These are phyloP conservation scores for Meyerozyma guilliermondii DNA, from an alignment of 1,139 yeast species.

Conservation along the genomic window DNA sequence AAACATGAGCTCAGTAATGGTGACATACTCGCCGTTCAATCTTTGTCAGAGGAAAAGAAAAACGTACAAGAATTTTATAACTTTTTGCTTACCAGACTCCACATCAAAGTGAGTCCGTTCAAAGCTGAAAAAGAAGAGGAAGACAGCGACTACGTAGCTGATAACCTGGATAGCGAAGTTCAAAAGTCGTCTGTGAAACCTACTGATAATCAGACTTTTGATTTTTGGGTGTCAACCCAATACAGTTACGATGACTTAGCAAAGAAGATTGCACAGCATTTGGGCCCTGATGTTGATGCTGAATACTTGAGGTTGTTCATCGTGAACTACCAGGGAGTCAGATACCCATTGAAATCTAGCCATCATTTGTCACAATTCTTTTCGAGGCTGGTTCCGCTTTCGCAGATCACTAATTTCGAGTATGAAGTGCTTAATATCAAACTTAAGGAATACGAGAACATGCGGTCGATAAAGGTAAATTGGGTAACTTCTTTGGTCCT, in stretches of 20 bases:
- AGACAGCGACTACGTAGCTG: slow-evolving; percentile 40
- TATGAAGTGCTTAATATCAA: slow-evolving; percentile 77
- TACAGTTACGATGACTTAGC: slow-evolving; percentile 60
- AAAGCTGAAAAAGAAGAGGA: slow-evolving; percentile 41
- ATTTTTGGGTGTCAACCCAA: slow-evolving; percentile 66
- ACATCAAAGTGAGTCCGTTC: slow-evolving; percentile 50
- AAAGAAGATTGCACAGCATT: slow-evolving; percentile 46
- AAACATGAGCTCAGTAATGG: slow-evolving; percentile 71
- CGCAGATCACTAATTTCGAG: slow-evolving; percentile 47
- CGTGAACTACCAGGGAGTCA: slow-evolving; percentile 49
- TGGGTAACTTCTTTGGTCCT: slow-evolving; percentile 64
- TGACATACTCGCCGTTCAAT: slow-evolving; percentile 67
- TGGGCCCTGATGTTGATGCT: slow-evolving; percentile 49
- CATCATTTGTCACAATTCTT: slow-evolving; percentile 41
- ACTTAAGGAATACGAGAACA: slow-evolving; percentile 69
- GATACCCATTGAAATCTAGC: slow-evolving; percentile 43
- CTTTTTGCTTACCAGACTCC: slow-evolving; percentile 63
- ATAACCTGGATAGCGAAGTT: slow-evolving; percentile 11
- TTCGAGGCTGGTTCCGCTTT: slow-evolving; percentile 44
- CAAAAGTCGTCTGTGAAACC: not conserved
- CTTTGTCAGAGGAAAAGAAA: slow-evolving; percentile 17
- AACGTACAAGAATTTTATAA: slow-evolving; percentile 53
- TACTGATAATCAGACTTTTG: slow-evolving; percentile 31
- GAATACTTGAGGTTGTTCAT: slow-evolving; percentile 62
- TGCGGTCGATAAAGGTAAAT: slow-evolving; percentile 56